Conservation (phyloP, 352 stramenopile species). For the Phytopythium ostracodes region DNA sequence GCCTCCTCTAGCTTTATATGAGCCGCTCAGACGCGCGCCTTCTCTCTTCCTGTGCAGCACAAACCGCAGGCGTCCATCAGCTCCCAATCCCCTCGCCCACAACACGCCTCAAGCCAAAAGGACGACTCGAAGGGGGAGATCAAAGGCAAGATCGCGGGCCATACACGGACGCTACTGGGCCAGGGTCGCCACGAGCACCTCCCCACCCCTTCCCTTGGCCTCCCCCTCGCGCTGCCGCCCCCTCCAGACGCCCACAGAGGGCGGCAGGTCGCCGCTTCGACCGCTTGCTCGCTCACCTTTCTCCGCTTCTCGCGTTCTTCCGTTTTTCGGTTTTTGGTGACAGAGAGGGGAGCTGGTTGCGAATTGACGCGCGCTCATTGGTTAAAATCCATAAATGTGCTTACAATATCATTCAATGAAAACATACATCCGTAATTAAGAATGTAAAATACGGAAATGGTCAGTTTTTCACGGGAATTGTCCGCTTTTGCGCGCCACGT, state of each 20-base stretch:
- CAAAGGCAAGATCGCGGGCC: neutral
- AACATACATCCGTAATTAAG: neutral
- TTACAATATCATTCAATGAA: conserved; percentile 22
- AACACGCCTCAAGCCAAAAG: neutral
- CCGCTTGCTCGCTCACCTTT: neutral
- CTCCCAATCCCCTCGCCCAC: neutral
- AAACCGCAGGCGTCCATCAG: neutral
- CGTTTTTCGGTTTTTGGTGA: neutral
- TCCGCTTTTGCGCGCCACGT: neutral
- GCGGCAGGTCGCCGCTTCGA: no score
- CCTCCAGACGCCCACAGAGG: neutral
- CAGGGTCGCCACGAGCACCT: neutral
- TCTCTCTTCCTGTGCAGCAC: conserved; percentile 2
- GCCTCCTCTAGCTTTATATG: neutral
- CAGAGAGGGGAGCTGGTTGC: neutral
- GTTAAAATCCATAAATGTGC: conserved; percentile 17
- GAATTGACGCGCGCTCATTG: conserved; percentile 15
- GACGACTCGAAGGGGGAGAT: neutral
- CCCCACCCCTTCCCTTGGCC: neutral
- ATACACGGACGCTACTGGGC: neutral
- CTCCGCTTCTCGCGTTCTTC: neutral
- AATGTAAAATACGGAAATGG: neutral
- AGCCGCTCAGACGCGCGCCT: neutral
- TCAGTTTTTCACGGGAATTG: neutral
- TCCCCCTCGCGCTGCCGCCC: neutral